Evolutionary conservation across 345 rosid species (phyloP).

Genomic region (Nephelium lappaceum): DNA sequence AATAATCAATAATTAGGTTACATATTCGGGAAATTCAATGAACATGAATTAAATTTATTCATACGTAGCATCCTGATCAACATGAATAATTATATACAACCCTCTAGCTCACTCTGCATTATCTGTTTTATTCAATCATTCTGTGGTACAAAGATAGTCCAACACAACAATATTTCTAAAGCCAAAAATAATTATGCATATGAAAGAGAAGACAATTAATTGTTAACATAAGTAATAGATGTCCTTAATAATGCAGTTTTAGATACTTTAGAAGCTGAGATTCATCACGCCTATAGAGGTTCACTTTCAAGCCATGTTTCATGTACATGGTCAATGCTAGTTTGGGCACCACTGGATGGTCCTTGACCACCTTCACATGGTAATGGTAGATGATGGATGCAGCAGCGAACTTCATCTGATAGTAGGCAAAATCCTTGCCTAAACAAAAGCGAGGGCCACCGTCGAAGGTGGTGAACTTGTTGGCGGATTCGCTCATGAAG

Average conservation of each 20-base stretch:
- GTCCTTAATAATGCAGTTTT: not conserved
- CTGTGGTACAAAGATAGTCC: not conserved
- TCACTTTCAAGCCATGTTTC: conserved; percentile 74
- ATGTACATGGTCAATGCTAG: conserved; percentile 94
- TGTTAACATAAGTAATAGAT: not conserved
- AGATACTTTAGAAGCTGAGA: conserved; percentile 32
- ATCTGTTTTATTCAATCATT: not conserved
- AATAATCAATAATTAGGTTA: too few relatives aligned
- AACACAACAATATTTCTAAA: conserved; percentile 4
- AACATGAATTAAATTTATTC: not conserved
- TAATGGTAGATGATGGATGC: conserved; percentile 74
- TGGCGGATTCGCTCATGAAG: conserved; percentile 84
- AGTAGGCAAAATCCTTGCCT: conserved; percentile 94
- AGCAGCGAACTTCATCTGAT: conserved; percentile 80
- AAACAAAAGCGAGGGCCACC: conserved; percentile 93
- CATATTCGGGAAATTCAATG: too few relatives aligned
- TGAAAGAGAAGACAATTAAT: not conserved
- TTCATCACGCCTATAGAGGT: conserved; percentile 42
- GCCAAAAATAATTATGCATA: not conserved
- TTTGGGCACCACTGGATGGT: conserved; percentile 65
- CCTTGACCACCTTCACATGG: conserved; percentile 55
- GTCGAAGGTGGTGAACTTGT: conserved; percentile 89
- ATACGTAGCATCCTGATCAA: not conserved
- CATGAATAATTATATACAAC: not conserved
- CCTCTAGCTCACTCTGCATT: not conserved